Conservation (phyloP, 2,329 filamentous ascomycete species). For the Ascochyta lentis region DNA sequence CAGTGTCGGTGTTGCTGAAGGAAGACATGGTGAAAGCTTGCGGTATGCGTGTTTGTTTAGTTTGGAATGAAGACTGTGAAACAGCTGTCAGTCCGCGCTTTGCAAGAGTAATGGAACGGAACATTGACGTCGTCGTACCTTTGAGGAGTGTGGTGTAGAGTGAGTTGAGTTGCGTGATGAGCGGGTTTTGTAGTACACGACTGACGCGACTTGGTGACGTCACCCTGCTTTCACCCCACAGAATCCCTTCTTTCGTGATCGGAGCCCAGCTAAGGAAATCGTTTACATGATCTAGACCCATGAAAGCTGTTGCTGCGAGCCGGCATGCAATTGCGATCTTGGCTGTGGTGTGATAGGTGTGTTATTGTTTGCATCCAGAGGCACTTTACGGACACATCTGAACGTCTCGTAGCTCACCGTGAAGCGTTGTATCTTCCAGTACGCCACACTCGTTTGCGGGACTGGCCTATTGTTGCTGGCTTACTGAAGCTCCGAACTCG, state of each 20-base stretch:
- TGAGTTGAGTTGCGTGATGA: conserved; percentile 1
- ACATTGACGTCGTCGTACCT: conserved; percentile 21
- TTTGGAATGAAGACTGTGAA: conserved; percentile 23
- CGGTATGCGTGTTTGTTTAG: conserved; percentile 13
- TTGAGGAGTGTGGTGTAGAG: conserved; percentile 8
- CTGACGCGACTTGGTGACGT: conserved; percentile 7
- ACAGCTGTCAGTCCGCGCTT: conserved; percentile 28
- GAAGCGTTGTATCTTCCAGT: no score
- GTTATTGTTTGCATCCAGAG: no score
- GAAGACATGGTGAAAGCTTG: conserved; percentile 37
- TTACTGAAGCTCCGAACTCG: background rate
- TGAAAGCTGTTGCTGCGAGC: background rate
- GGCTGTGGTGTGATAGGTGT: no score
- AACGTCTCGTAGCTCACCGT: no score
- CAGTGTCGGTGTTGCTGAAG: conserved; percentile 51
- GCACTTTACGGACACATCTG: no score
- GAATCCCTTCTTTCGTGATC: conserved; percentile 3
- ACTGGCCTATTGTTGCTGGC: background rate
- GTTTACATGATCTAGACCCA: conserved; percentile 8
- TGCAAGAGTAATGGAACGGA: conserved; percentile 12
- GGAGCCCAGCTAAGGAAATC: background rate
- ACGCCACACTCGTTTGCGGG: no score
- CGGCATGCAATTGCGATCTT: no score
- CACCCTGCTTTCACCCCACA: background rate
- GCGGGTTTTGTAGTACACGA: conserved; percentile 10